Evolutionary conservation across 768 basidiomycete genomes (phyloP).

Genomic region (Leccinum olivaceopallidum): DNA sequence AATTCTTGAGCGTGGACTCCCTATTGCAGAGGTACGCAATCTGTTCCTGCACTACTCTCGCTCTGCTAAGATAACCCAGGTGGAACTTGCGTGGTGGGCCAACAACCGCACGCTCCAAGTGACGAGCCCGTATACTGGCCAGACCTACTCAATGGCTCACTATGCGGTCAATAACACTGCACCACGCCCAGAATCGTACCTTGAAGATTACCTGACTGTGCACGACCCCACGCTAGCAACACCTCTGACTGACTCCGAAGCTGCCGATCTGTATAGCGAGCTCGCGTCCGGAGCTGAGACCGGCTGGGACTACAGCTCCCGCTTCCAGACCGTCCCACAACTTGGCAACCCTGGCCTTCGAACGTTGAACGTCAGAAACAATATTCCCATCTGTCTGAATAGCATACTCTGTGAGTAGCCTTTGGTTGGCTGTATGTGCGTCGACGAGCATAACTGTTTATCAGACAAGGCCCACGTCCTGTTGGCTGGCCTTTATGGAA

Average conservation of each 20-base stretch:
- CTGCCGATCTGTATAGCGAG: conserved; percentile 75
- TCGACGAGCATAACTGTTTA: not conserved
- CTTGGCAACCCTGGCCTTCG: conserved; percentile 56
- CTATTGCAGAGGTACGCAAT: conserved; percentile 68
- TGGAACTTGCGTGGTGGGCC: conserved; percentile 83
- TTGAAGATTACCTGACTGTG: conserved; percentile 78
- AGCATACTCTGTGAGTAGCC: conserved; percentile 72
- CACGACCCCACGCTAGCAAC: conserved; percentile 58
- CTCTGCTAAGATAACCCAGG: conserved; percentile 37
- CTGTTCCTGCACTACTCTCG: not conserved
- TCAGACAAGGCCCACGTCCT: conserved; percentile 64
- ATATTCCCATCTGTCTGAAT: conserved; percentile 78
- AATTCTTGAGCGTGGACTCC: conserved; percentile 81
- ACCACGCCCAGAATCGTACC: conserved; percentile 86
- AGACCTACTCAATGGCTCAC: conserved; percentile 63
- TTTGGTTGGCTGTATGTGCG: not conserved
- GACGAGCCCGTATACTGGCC: conserved; percentile 67
- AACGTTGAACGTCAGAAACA: conserved; percentile 67
- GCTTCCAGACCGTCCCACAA: conserved; percentile 42
- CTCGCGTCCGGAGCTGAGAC: conserved; percentile 88
- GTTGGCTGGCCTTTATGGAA: conserved; percentile 60
- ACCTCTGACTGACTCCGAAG: conserved; percentile 58
- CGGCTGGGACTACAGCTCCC: conserved; percentile 48
- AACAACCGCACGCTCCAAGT: conserved; percentile 70
- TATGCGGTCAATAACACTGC: conserved; percentile 83